These are phyloP conservation scores for Chenopodium berlandieri DNA, from an alignment of 148 eudicot species.

Conservation along the genomic window DNA sequence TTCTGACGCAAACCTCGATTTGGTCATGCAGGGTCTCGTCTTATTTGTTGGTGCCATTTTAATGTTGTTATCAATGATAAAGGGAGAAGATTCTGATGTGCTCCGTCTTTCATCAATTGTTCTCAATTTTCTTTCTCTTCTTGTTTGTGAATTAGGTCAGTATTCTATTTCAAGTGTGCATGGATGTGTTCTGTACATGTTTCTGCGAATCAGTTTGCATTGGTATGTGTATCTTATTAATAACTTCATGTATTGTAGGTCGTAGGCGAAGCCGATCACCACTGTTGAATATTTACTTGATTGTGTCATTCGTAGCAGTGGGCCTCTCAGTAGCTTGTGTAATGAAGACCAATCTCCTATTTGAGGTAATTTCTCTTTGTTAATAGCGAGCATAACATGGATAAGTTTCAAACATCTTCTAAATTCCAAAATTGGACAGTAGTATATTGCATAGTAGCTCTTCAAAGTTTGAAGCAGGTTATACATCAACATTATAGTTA, in stretches of 20 bases:
- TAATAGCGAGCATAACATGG: not conserved
- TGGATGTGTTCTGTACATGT: not conserved
- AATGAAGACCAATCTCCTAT: constrained; percentile 29
- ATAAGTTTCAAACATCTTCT: not conserved
- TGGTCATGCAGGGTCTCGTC: constrained; percentile 41
- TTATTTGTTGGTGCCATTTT: constrained; percentile 29
- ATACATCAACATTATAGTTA: not conserved
- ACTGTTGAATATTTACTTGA: constrained; percentile 55
- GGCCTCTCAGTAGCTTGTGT: constrained; percentile 35
- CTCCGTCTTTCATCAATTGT: constrained; percentile 35
- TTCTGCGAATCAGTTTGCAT: not conserved
- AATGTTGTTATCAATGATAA: constrained; percentile 28
- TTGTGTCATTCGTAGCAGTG: constrained; percentile 40
- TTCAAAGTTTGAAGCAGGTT: not conserved
- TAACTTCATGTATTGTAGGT: constrained; percentile 38
- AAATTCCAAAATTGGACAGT: not conserved
- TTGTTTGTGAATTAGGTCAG: constrained; percentile 59
- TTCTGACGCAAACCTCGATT: not conserved
- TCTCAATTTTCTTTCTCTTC: constrained; percentile 38
- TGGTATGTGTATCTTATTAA: not conserved
- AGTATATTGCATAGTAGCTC: no score
- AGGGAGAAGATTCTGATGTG: constrained; percentile 35
- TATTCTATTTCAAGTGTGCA: not conserved
- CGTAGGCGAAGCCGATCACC: constrained; percentile 52
- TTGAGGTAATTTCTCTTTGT: constrained; percentile 35